Conservation (phyloP, 1,284 basidiomycete species). For the Ceratobasidium sp. region DNA sequence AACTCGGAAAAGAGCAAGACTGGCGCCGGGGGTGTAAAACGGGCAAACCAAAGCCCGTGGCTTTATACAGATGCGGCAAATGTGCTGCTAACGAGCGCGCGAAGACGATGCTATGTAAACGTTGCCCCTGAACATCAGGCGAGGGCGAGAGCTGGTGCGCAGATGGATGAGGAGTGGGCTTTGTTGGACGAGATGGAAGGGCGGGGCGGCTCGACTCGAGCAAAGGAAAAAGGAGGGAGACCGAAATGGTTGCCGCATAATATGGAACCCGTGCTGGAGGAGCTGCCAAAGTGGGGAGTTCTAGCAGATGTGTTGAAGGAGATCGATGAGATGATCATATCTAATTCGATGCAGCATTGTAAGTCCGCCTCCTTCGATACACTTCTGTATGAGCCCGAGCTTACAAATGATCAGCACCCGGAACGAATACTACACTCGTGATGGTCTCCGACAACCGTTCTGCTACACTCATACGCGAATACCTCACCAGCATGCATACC, state of each 20-base stretch:
- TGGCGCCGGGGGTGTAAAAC: slow-evolving; percentile 62
- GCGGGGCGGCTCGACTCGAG: slow-evolving; percentile 31
- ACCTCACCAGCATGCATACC: slow-evolving; percentile 72
- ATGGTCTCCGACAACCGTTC: slow-evolving; percentile 89
- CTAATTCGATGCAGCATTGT: slow-evolving; percentile 54
- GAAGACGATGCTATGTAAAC: slow-evolving; percentile 77
- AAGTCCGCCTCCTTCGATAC: slow-evolving; percentile 35
- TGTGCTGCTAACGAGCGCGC: slow-evolving; percentile 85
- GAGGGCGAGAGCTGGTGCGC: slow-evolving; percentile 52
- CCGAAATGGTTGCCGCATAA: slow-evolving; percentile 75
- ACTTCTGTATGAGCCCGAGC: slow-evolving; percentile 3
- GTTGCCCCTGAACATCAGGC: slow-evolving; percentile 45
- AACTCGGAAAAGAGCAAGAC: slow-evolving; percentile 62
- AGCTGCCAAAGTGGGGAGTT: slow-evolving; percentile 94
- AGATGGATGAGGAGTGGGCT: slow-evolving; percentile 78
- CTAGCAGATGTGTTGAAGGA: slow-evolving; percentile 89
- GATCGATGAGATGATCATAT: slow-evolving; percentile 87
- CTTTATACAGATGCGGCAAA: slow-evolving; percentile 91
- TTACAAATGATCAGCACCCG: slow-evolving; percentile 61
- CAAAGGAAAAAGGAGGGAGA: slow-evolving; percentile 22
- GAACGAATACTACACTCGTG: slow-evolving; percentile 82
- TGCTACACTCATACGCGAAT: slow-evolving; percentile 79
- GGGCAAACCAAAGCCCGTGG: slow-evolving; percentile 78
- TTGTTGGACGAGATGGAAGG: slow-evolving; percentile 71
- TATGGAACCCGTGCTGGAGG: slow-evolving; percentile 89